These are phyloP conservation scores for Colletotrichum lentis DNA, from an alignment of 2,329 filamentous ascomycete species.

Conservation along the genomic window DNA sequence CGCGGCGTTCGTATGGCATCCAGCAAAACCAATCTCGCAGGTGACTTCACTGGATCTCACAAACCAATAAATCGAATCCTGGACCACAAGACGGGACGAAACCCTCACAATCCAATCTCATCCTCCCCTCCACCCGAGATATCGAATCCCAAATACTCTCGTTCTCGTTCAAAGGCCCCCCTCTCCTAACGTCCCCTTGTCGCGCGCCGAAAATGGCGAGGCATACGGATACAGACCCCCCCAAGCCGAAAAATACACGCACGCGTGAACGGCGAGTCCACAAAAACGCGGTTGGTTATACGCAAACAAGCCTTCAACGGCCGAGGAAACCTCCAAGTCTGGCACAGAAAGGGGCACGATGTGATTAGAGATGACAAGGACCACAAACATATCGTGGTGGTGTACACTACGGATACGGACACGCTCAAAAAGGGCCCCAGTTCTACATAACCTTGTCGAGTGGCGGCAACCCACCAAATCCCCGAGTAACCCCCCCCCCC, in stretches of 20 bases:
- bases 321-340: background rate
- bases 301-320: constrained; percentile 1
- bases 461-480: constrained; percentile 8
- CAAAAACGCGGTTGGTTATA: background rate
- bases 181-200: background rate
- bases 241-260: background rate
- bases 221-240: background rate
- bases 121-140: background rate
- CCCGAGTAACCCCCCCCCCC: background rate
- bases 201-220: background rate
- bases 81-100: background rate
- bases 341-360: background rate
- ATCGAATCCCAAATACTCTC: background rate
- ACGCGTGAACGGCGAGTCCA: background rate
- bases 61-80: background rate
- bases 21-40: background rate
- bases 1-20: background rate
- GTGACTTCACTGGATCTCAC: background rate
- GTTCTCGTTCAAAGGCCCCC: background rate
- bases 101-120: background rate
- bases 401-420: background rate
- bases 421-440: background rate
- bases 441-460: constrained; percentile 24
- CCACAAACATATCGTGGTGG: background rate
- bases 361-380: background rate